Percentiles rank a stretch among this genome's conserved stretches.
These are phyloP conservation scores for Phylloporus rhodoxanthus DNA, from an alignment of 768 basidiomycete genomes.

Conservation along the genomic window DNA sequence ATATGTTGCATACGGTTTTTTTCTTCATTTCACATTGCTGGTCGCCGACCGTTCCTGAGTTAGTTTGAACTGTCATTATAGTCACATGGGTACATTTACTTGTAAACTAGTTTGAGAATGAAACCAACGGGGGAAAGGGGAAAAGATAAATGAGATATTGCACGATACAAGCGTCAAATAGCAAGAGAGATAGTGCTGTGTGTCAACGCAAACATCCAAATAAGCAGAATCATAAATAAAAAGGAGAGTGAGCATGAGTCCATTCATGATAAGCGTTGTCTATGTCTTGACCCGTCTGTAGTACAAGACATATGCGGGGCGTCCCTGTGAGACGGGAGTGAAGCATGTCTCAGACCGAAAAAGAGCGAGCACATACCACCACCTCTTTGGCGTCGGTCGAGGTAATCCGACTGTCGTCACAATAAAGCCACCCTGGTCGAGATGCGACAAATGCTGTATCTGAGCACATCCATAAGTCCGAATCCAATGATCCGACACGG, in stretches of 20 bases:
- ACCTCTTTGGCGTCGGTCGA: conserved; percentile 72
- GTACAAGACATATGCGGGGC: conserved; percentile 74
- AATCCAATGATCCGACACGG: background rate
- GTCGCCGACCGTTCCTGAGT: background rate
- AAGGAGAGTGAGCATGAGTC: conserved; percentile 6
- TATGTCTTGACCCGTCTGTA: conserved; percentile 54
- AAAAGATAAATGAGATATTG: conserved; percentile 12
- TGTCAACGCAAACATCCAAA: background rate
- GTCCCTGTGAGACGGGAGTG: conserved; percentile 39
- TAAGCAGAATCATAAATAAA: conserved; percentile 15
- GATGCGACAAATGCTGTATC: conserved; percentile 92
- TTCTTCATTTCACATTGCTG: background rate
- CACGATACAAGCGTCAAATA: conserved; percentile 15
- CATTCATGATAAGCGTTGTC: background rate
- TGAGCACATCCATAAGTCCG: conserved; percentile 26
- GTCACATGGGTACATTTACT: conserved; percentile 22
- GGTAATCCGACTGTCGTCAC: conserved; percentile 87
- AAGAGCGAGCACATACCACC: conserved; percentile 51
- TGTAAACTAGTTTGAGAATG: conserved; percentile 23
- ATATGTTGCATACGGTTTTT: background rate
- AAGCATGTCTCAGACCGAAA: background rate
- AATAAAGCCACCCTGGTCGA: conserved; percentile 84
- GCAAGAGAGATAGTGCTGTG: conserved; percentile 14
- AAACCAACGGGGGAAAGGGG: background rate
- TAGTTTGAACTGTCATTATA: conserved; percentile 15